Evolutionary conservation across 2,329 filamentous ascomycete species (phyloP).

Genomic region (Trichothecium sympodiale): DNA sequence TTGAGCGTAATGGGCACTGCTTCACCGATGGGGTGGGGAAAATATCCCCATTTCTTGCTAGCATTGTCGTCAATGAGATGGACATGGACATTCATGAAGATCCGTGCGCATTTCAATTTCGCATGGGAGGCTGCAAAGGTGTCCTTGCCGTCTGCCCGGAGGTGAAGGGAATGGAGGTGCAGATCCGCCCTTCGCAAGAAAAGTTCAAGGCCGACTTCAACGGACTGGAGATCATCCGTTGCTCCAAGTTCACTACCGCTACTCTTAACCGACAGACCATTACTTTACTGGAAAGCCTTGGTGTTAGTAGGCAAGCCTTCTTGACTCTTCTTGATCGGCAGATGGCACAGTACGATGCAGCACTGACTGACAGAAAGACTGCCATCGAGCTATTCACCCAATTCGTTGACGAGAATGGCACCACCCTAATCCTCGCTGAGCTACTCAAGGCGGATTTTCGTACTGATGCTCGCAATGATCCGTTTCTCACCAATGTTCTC

Average conservation of each 20-base stretch:
- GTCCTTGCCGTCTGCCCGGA: slow-evolving; percentile 68
- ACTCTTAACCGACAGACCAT: slow-evolving; percentile 88
- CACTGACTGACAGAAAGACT: slow-evolving; percentile 52
- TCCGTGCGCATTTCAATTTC: slow-evolving; percentile 84
- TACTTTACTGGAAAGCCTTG: slow-evolving; percentile 67
- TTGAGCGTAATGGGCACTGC: slow-evolving; percentile 54
- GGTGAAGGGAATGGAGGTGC: slow-evolving; percentile 55
- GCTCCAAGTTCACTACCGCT: slow-evolving; percentile 64
- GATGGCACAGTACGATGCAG: slow-evolving; percentile 54
- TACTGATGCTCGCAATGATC: slow-evolving; percentile 47
- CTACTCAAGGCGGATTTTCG: slow-evolving; percentile 79
- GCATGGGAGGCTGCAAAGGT: slow-evolving; percentile 86
- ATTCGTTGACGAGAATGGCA: slow-evolving; percentile 78
- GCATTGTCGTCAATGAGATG: slow-evolving; percentile 62
- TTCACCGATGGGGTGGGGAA: slow-evolving; percentile 94
- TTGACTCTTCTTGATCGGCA: slow-evolving; percentile 55
- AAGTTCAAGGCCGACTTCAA: slow-evolving; percentile 69
- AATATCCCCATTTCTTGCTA: slow-evolving; percentile 69
- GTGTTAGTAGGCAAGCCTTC: slow-evolving; percentile 59
- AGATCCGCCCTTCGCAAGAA: slow-evolving; percentile 73
- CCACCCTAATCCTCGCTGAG: slow-evolving; percentile 60
- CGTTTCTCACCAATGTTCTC: slow-evolving; percentile 71
- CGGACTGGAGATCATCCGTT: slow-evolving; percentile 74
- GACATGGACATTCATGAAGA: slow-evolving; percentile 42
- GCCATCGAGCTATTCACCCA: slow-evolving; percentile 60